Base-by-base conservation (phyloP, 768 basidiomycete genomes). In the Panaeolus cyanescens region DNA sequence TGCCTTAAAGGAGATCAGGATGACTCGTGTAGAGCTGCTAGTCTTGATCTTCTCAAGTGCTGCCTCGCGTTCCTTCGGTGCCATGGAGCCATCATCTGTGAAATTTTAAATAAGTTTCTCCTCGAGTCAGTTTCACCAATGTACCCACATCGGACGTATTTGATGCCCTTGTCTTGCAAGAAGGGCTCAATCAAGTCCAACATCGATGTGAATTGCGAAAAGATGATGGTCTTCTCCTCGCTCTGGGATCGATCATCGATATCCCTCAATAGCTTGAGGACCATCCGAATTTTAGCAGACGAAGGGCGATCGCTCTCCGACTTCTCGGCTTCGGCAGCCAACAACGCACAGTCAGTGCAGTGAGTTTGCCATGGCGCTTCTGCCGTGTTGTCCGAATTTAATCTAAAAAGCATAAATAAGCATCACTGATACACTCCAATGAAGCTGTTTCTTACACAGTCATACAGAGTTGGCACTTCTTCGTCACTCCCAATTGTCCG, bases 1-100 rank as follows among this genome's bases (percentile, higher is more conserved):
- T 30, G 95, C 95, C 73, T 96, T 97, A 85, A 98, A 96, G 0
- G 95, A 97, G 64, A 99, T 95, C 64, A 99, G 76, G 62, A 99
- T 97, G 40, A 96, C 88, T 32, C 83, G 83, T 10, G 82, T 86
- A 15, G 67, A 78, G 28, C 74, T 72, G 70, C 83, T 85, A 17
- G 64, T 85, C 68, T 83, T 85, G 74, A 99, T 95, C 65, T 83
- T 85, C 33, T 87, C 78, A 40, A 99, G 74, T 4, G 92, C 83
- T 15, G 80, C 83, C 66, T 95, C 91, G 10, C 95, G 88, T 66
- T 93, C 82, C 32, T 84, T 84, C 61, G 89, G 83, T 13, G 77
- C 75, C 92, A 98, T 95, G 4, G 85, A 85, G 0, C 96, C 96
- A 68, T 97, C 95, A 76, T 96, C 95, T 98, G 71, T 12, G 4